Evolutionary conservation across 805 yeast genomes (phyloP), one percentile per base, ranked within the genome.

Genomic region (Wickerhamiella shivajii): DNA sequence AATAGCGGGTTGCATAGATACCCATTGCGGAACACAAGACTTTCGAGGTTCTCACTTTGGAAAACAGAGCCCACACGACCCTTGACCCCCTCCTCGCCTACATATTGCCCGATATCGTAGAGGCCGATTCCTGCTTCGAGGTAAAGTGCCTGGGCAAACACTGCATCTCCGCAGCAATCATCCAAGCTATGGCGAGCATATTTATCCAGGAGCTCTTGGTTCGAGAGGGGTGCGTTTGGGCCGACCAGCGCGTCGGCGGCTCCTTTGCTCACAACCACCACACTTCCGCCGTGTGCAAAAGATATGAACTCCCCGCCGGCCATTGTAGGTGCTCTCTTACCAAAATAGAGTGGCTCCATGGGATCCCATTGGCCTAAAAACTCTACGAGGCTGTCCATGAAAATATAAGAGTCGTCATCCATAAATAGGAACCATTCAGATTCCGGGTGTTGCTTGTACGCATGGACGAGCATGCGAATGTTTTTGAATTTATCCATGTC

Each of bases 231-330:
- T 20, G 25, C 36, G 18, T 18, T 41, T 38, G 13, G 41, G 31
- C 46, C 53, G 27, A 53, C 44, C 15, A 51, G 41, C 13, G 28
- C 29, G 12, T 43, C 40, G 45, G 56, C 42, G 4, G 59, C 51
- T 3, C 49, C 53, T 2, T 45, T 42, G 6, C 59, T 52, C 13
- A 56, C 34, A 2, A 53, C 47, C 4, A 56, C 51, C 6, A 60
- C 62, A 1, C 55, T 42, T 5, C 61, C 63, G n/a, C 63, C 63
- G 36, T 57, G 60, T 10, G 59, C 61, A 39, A 56, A 58, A 14
- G 27, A 24, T 10, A 24, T n/a, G 14, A 10, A 16, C 12, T 13
- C 26, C 10, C 22, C 31, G 19, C 19, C 19, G 17, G 10, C 27
- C 15, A 13, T 20, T 21, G 37, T 25, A 17, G 38, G 36, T 15